These are phyloP conservation scores for Trichothecium roseum DNA, from an alignment of 2,329 filamentous ascomycete genomes.

Conservation along the genomic window DNA sequence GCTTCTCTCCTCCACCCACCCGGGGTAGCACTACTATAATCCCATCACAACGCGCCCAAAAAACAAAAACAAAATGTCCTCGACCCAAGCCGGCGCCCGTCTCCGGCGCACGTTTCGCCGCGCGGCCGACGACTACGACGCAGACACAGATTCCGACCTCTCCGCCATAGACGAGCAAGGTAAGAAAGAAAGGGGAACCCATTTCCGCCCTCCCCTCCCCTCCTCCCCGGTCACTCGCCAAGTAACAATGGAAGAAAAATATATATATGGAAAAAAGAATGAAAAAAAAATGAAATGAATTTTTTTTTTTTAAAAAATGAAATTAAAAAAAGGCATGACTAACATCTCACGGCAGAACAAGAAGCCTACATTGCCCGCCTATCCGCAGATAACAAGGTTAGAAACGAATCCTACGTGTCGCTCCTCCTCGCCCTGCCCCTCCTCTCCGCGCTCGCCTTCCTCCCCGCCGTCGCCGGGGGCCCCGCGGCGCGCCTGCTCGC, in stretches of 20 bases:
- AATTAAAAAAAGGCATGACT: background rate
- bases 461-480: conserved; percentile 21
- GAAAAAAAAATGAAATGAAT: too few species aligned
- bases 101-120: conserved; percentile 72
- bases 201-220: conserved; percentile 1
- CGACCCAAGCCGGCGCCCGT: conserved; percentile 30
- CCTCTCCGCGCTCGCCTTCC: conserved; percentile 43
- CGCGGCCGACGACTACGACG: conserved; percentile 45
- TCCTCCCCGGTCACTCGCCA: conserved; percentile 1
- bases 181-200: too few species aligned
- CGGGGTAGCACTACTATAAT: too few species aligned
- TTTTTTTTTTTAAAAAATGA: conserved; percentile 1
- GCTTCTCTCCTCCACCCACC: too few species aligned
- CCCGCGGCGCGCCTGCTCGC: conserved; percentile 28
- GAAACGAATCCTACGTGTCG: conserved; percentile 47
- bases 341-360: conserved; percentile 40
- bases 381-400: conserved; percentile 40
- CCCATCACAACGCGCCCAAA: too few species aligned
- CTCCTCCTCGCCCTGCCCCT: conserved; percentile 52
- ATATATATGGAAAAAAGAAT: too few species aligned
- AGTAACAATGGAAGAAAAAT: too few species aligned
- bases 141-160: conserved; percentile 39
- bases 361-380: conserved; percentile 51
- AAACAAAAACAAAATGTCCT: too few species aligned
- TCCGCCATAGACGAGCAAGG: conserved; percentile 69